Evolutionary conservation across 352 stramenopile genomes (phyloP).

Genomic region (Phytophthora pisi): DNA sequence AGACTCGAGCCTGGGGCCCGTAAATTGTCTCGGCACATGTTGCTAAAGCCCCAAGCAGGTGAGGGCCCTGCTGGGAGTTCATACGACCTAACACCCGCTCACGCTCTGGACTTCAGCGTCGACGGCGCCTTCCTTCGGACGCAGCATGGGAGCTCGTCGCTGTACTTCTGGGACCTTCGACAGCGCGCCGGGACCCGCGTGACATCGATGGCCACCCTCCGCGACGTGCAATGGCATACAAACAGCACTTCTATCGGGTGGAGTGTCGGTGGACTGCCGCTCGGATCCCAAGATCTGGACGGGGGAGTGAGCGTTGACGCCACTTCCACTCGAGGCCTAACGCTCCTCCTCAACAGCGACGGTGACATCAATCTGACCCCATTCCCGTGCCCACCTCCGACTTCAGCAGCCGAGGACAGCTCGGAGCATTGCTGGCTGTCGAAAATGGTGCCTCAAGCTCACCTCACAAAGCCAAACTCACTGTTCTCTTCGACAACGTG

Average conservation of each 20-base stretch:
- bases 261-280: constrained; percentile 20
- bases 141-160: constrained; percentile 39
- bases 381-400: constrained; percentile 31
- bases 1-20: constrained; percentile 39
- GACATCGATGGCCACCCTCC: constrained; percentile 44
- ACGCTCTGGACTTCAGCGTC: constrained; percentile 70
- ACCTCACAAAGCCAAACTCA: constrained; percentile 22
- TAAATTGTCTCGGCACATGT: constrained; percentile 53
- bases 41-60: constrained; percentile 58
- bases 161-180: constrained; percentile 71
- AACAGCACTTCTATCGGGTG: constrained; percentile 54
- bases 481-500: background rate
- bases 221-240: constrained; percentile 61
- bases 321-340: constrained; percentile 19
- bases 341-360: constrained; percentile 20
- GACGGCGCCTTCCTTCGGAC: constrained; percentile 66
- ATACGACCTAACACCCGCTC: constrained; percentile 20
- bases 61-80: background rate
- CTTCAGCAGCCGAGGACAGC: constrained; percentile 1
- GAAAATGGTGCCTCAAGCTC: constrained; percentile 25
- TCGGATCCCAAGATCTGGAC: background rate
- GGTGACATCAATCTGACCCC: constrained; percentile 27
- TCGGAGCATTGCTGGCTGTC: constrained; percentile 28
- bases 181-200: constrained; percentile 57
- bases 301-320: constrained; percentile 12